Evolutionary conservation across 2,329 filamentous ascomycete species (phyloP), one percentile per base, ranked within the genome.

Genomic region (Myriangium duriaei): DNA sequence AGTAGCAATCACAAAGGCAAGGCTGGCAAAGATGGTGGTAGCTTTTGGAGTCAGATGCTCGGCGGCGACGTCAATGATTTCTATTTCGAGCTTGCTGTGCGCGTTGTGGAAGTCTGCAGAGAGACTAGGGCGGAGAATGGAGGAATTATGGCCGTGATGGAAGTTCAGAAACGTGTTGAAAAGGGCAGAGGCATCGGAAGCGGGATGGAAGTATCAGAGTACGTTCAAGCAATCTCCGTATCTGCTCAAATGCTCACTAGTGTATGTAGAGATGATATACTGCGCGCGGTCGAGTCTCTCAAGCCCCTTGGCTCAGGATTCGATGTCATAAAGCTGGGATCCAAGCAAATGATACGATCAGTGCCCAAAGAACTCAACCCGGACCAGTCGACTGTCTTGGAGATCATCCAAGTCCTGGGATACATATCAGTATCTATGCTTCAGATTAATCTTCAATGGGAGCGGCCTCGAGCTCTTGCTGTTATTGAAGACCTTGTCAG

Each of bases 81-180:
- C 56, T 98, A 96, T 64, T 96, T 96, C 59, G 88, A 93, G 65
- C 75, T 98, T 32, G 91, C 86, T 1, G 88, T 96, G n/a, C 73
- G 84, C 34, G 82, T 96, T 1, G 91, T 98, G 4, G 88, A 96
- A 59, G 76, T 95, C 5, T 98, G 91, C 56, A 71, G 85, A 4
- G 76, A 79, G 37, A 95, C 86, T 31, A 70, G 91, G 37, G 75
- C 74, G 3, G 88, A 95, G 61, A 98, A 98, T 56, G 91, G 91
- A 5, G 91, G 91, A 0, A 66, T 98, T 51, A 84, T 98, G 37
- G 82, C 82, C 9, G 72, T 96, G 12, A 67, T 73, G 31, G 88
- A 96, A 59, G 77, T 93, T 49, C 68, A 76, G 41, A 80, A 87
- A 53, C 69, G 76, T 31, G 78, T 96, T 16, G 75, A 76, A 47